Conservation (phyloP, 169 alveolate species). For the Theileria sp. region DNA sequence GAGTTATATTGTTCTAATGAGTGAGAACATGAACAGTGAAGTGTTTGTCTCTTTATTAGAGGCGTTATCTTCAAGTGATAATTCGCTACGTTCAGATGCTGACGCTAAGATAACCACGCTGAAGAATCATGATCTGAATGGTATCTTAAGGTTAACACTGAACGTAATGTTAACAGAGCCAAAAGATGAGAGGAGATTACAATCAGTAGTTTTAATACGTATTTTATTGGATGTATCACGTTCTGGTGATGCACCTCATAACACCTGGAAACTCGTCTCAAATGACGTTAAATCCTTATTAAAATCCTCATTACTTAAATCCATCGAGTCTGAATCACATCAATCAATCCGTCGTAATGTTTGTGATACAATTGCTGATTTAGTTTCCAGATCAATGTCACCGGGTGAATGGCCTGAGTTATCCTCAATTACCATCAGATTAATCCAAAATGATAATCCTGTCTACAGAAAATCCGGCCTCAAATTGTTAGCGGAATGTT, state of each 20-base stretch:
- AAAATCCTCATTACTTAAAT: slow-evolving; percentile 65
- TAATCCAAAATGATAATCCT: slow-evolving; percentile 67
- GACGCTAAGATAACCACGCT: slow-evolving; percentile 68
- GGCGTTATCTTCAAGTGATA: slow-evolving; percentile 71
- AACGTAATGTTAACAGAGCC: slow-evolving; percentile 67
- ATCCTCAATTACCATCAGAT: slow-evolving; percentile 63
- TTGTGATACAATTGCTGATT: slow-evolving; percentile 74
- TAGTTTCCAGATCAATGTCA: slow-evolving; percentile 59
- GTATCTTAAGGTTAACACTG: slow-evolving; percentile 65
- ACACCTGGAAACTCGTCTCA: slow-evolving; percentile 62
- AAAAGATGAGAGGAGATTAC: slow-evolving; percentile 72
- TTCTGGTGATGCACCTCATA: slow-evolving; percentile 64
- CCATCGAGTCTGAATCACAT: slow-evolving; percentile 66
- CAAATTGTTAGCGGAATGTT: slow-evolving; percentile 72
- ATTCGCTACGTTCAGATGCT: slow-evolving; percentile 69
- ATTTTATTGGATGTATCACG: slow-evolving; percentile 67
- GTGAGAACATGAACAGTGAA: slow-evolving; percentile 35
- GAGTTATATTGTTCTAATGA: slow-evolving; percentile 10
- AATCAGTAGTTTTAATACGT: slow-evolving; percentile 70
- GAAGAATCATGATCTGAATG: slow-evolving; percentile 67
- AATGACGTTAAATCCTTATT: slow-evolving; percentile 62
- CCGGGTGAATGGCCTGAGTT: slow-evolving; percentile 78
- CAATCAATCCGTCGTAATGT: slow-evolving; percentile 69
- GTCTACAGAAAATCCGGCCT: slow-evolving; percentile 72
- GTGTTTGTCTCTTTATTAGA: slow-evolving; percentile 68